Percentiles rank a stretch among this genome's conserved stretches.
Evolutionary conservation across 1,284 basidiomycete species (phyloP).

Genomic region (Pyrrhoderma noxium): DNA sequence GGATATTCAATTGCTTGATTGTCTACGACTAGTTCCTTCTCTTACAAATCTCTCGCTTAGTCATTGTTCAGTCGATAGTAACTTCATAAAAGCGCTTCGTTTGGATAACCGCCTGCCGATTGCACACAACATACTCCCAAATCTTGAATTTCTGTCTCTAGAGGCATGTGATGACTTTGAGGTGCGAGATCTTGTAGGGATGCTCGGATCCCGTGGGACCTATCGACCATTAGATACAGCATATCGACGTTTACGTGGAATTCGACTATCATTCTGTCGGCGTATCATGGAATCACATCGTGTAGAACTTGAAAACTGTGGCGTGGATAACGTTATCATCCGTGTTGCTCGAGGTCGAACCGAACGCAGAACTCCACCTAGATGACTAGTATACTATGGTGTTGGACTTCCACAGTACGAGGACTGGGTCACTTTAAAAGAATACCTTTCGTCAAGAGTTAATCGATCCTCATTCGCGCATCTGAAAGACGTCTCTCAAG

Average conservation of each 20-base stretch:
- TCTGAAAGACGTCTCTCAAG: background rate
- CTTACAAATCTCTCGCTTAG: slow-evolving; percentile 18
- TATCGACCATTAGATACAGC: background rate
- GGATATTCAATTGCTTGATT: slow-evolving; percentile 18
- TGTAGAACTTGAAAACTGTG: slow-evolving; percentile 13
- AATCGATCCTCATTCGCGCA: background rate
- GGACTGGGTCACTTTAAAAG: background rate
- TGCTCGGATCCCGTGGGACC: slow-evolving; percentile 14
- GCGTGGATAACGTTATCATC: slow-evolving; percentile 18
- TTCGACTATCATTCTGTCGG: slow-evolving; percentile 16
- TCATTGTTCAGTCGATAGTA: slow-evolving; percentile 17
- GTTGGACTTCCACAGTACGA: background rate
- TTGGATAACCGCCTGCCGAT: slow-evolving; percentile 6
- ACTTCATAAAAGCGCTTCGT: slow-evolving; percentile 12
- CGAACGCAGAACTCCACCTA: slow-evolving; percentile 1
- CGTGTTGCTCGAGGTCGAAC: background rate
- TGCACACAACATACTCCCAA: slow-evolving; percentile 9
- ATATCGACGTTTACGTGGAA: slow-evolving; percentile 9
- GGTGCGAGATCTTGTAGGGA: slow-evolving; percentile 10
- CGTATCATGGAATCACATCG: slow-evolving; percentile 12
- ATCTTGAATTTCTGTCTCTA: slow-evolving; percentile 18
- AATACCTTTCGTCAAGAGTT: background rate
- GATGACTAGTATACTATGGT: slow-evolving; percentile 2
- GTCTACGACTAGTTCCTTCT: slow-evolving; percentile 10
- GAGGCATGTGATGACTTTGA: slow-evolving; percentile 19